These are phyloP conservation scores for Serendipita sp. DNA, from an alignment of 768 basidiomycete genomes.

Conservation along the genomic window DNA sequence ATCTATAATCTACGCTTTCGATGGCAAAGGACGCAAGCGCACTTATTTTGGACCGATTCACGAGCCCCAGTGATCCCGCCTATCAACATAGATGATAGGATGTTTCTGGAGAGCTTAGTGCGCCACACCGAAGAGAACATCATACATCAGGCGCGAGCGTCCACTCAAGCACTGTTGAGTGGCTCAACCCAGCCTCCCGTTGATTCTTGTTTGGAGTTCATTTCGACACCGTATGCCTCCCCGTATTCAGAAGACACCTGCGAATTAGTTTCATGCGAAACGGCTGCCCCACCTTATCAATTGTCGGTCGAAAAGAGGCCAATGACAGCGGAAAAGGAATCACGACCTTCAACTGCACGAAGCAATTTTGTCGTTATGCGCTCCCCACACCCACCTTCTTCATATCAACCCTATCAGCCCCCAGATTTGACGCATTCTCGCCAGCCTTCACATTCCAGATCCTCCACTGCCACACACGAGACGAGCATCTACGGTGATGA, in stretches of 20 bases:
- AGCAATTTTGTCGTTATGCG: background rate
- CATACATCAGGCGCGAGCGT: background rate
- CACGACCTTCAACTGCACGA: background rate
- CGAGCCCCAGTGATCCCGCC: background rate
- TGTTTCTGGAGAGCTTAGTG: background rate
- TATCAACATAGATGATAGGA: slow-evolving; percentile 1
- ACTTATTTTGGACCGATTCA: background rate
- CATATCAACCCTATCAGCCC: background rate
- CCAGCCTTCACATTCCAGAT: background rate
- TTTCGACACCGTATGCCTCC: background rate
- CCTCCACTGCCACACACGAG: background rate
- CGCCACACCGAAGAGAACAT: slow-evolving; percentile 3
- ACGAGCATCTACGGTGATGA: background rate
- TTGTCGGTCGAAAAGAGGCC: background rate
- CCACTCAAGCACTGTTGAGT: background rate
- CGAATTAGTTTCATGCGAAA: background rate
- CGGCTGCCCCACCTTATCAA: background rate
- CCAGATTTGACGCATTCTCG: background rate
- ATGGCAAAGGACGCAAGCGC: background rate
- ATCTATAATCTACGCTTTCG: background rate
- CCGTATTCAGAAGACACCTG: background rate
- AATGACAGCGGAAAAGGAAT: background rate
- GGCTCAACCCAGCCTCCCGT: background rate
- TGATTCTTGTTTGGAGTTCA: too few relatives aligned
- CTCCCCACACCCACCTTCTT: background rate